Conservation (phyloP, 305 asterid species). For the Fraxinus albicans region DNA sequence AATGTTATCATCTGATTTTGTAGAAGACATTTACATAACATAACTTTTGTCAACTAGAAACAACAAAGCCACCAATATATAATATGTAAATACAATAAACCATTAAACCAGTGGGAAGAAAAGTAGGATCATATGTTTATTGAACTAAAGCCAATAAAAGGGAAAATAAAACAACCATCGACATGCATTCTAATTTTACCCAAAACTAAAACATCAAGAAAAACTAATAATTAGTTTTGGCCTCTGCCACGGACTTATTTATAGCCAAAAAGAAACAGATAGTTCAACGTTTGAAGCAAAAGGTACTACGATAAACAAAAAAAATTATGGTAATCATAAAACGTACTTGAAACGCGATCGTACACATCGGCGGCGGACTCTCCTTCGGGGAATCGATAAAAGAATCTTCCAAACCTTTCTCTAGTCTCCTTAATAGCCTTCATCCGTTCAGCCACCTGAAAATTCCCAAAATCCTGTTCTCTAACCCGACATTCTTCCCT, state of each 20-base stretch:
- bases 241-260: background rate
- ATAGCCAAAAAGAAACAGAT: background rate
- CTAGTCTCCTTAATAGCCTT: constrained; percentile 58
- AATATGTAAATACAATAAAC: background rate
- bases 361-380: constrained; percentile 83
- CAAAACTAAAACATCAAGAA: background rate
- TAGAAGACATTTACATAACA: background rate
- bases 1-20: background rate
- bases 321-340: background rate
- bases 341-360: constrained; percentile 80
- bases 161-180: background rate
- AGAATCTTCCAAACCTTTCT: constrained; percentile 64
- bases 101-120: background rate
- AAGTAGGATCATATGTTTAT: background rate
- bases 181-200: background rate
- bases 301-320: background rate
- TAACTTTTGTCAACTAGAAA: background rate
- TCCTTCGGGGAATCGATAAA: constrained; percentile 75
- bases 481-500: constrained; percentile 75
- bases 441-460: constrained; percentile 66
- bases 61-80: background rate
- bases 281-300: background rate
- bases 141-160: background rate
- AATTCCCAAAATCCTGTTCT: constrained; percentile 87
- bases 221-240: background rate